A percentile compares a stretch with the other conserved stretches of the same genome.
Conservation (phyloP, 352 stramenopile species). For the Globisporangium spinosum region DNA sequence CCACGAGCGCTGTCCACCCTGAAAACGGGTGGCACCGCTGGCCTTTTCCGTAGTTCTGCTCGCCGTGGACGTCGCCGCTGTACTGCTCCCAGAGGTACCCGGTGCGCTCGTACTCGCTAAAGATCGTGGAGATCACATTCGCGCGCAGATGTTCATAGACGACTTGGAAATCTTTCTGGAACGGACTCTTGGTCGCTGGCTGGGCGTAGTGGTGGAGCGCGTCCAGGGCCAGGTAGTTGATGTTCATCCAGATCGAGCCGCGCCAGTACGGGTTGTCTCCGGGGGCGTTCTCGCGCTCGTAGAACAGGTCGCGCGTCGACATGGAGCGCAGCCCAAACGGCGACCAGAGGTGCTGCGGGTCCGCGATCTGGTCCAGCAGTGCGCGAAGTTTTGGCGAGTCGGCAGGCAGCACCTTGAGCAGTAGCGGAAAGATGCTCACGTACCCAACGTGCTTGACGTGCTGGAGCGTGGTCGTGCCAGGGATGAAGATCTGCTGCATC, state of each 20-base stretch:
- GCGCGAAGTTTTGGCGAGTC: conserved; percentile 63
- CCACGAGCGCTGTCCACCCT: conserved; percentile 91
- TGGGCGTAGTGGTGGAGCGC: conserved; percentile 78
- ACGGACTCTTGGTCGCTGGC: conserved; percentile 35
- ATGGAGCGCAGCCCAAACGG: conserved; percentile 85
- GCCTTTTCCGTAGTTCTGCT: conserved; percentile 63
- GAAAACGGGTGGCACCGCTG: conserved; percentile 91
- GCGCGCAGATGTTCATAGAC: conserved; percentile 49
- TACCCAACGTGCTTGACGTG: conserved; percentile 86
- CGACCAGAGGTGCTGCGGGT: conserved; percentile 70
- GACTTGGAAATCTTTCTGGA: conserved; percentile 34
- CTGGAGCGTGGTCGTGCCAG: conserved; percentile 52
- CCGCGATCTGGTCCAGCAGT: conserved; percentile 53
- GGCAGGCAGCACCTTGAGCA: conserved; percentile 64
- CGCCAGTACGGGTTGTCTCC: conserved; percentile 92
- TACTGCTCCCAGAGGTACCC: conserved; percentile 95
- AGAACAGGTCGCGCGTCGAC: conserved; percentile 81
- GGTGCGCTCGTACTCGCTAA: conserved; percentile 79
- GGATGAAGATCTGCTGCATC: conserved; percentile 67
- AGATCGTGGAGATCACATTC: conserved; percentile 65
- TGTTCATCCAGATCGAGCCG: conserved; percentile 93
- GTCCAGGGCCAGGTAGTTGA: conserved; percentile 90
- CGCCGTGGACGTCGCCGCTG: conserved; percentile 59
- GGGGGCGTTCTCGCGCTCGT: conserved; percentile 86
- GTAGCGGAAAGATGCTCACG: conserved; percentile 84